Conservation (phyloP, 305 asterid genomes). For the Rubia tinctorum region DNA sequence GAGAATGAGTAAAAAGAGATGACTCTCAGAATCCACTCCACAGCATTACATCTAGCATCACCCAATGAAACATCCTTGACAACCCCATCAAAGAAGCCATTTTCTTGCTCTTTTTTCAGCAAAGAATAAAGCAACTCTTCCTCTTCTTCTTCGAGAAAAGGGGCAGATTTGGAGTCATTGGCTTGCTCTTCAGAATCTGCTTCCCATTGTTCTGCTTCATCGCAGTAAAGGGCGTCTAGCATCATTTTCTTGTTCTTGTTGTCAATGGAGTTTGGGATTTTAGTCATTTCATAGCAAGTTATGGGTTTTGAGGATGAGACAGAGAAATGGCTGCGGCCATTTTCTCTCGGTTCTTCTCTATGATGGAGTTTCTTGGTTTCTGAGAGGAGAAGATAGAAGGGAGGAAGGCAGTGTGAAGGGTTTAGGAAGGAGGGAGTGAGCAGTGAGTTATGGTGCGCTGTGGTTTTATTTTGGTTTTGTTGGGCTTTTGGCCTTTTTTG, state of each 20-base stretch:
- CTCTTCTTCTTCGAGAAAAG: constrained; percentile 26
- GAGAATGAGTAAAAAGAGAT: constrained; percentile 52
- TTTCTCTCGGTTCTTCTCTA: constrained; percentile 20
- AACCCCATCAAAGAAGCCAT: constrained; percentile 18
- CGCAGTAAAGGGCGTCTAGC: constrained; percentile 7
- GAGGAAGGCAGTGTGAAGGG: neutral
- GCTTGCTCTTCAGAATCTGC: constrained; percentile 1
- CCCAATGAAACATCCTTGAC: constrained; percentile 27
- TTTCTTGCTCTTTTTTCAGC: constrained; percentile 51
- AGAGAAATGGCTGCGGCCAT: constrained; percentile 38
- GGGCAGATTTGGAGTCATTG: neutral
- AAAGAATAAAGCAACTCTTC: constrained; percentile 48
- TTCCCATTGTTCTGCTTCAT: constrained; percentile 13
- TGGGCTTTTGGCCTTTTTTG: constrained; percentile 18
- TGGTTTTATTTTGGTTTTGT: constrained; percentile 13
- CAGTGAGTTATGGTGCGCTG: neutral
- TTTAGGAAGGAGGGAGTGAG: neutral
- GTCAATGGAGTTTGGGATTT: constrained; percentile 23
- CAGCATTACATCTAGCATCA: constrained; percentile 49
- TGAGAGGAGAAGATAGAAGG: neutral
- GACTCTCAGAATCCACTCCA: constrained; percentile 67
- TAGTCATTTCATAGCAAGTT: constrained; percentile 9
- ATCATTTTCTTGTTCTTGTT: neutral
- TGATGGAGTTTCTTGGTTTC: neutral
- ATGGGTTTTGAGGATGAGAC: constrained; percentile 21